Percentiles rank a stretch among this genome's conserved stretches.
These are phyloP conservation scores for Trypanosoma lewisi DNA, from an alignment of 208 protist genomes.

Conservation along the genomic window DNA sequence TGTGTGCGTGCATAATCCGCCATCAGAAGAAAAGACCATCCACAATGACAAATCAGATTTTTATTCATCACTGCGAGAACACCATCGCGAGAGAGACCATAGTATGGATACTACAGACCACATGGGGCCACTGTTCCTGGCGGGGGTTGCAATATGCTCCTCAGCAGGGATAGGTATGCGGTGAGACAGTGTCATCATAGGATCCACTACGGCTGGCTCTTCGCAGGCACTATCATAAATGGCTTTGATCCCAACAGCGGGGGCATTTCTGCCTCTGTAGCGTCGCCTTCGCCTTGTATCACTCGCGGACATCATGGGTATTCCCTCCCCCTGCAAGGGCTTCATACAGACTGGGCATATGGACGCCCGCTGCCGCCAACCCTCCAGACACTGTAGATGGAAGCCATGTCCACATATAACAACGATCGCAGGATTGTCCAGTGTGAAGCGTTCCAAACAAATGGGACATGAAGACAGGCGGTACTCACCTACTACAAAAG, in stretches of 20 bases:
- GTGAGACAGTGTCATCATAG: background rate
- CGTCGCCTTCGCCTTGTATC: constrained; percentile 41
- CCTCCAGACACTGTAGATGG: constrained; percentile 79
- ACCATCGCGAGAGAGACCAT: constrained; percentile 14
- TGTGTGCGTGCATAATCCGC: no score
- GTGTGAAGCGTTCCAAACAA: constrained; percentile 75
- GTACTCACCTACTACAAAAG: constrained; percentile 72
- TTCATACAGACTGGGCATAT: constrained; percentile 65
- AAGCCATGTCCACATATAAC: constrained; percentile 76
- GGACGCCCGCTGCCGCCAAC: constrained; percentile 68
- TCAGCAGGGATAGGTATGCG: background rate
- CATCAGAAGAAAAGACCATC: no score
- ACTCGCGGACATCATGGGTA: constrained; percentile 41
- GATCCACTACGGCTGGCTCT: background rate
- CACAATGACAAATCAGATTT: background rate
- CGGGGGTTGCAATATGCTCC: constrained; percentile 5
- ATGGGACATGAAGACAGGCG: constrained; percentile 71
- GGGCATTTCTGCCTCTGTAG: constrained; percentile 5
- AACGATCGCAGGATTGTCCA: constrained; percentile 78
- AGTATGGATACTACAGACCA: constrained; percentile 6
- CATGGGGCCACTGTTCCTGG: background rate
- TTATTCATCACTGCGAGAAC: constrained; percentile 9
- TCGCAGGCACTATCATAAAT: background rate
- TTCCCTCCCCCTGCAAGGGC: constrained; percentile 37
- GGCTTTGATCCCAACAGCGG: background rate